Base-by-base conservation (phyloP, 805 yeast genomes). In the Kuraishia capsulata region DNA sequence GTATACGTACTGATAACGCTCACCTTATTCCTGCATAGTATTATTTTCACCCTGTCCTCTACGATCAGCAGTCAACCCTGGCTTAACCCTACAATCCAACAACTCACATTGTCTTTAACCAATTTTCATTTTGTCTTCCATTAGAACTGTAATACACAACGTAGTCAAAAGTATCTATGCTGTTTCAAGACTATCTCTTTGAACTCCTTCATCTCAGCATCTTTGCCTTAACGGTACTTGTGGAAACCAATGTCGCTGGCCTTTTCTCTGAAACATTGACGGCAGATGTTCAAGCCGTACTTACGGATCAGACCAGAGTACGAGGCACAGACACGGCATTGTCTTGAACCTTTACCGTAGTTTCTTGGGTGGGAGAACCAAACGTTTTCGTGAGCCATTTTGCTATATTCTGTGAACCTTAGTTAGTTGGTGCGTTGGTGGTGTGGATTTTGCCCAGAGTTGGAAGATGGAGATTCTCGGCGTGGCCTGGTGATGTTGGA, bases 361-460 rank as follows among this genome's bases (percentile, higher is more conserved):
- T 84, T 89, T 86, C 97, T 87, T 81, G 99, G 98, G 95, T 92
- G 98, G 71, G 97, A 89, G 82, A 73, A 92, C 99, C 99, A 92
- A 81, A 90, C 95, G 88, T 87, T 82, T 82, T 87, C 96, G 96
- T 89, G 97, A 83, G 97, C 96, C 97, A 89, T 89, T 48, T 74
- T 84, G 78, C 72, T 66, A 56, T 23, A 23, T 35, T 25, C 24
- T 23, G 26, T 8, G n/a, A n/a, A n/a, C n/a, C n/a, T n/a, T n/a
- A n/a, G n/a, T n/a, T n/a, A n/a, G n/a, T n/a, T n/a, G n/a, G n/a
- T n/a, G n/a, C n/a, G n/a, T n/a, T n/a, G n/a, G n/a, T n/a, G n/a
- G n/a, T n/a, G n/a, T n/a, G n/a, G n/a, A n/a, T n/a, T n/a, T n/a
- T n/a, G n/a, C n/a, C n/a, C n/a, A n/a, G n/a, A n/a, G n/a, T n/a